Evolutionary conservation across 208 protist genomes (phyloP).

Genomic region (Blechomonas ayalai): DNA sequence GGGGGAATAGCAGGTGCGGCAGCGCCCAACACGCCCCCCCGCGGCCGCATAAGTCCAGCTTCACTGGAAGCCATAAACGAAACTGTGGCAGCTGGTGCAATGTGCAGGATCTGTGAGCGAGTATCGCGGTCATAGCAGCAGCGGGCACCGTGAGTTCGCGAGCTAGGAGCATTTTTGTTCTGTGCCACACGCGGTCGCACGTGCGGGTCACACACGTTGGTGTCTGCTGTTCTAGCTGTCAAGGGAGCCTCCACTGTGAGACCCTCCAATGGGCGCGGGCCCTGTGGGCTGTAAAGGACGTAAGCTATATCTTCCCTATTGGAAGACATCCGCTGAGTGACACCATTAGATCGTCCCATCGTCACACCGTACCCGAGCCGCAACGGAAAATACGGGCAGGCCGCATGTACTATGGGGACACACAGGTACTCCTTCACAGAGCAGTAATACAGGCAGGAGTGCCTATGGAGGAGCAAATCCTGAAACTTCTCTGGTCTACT

Average conservation of each 20-base stretch:
- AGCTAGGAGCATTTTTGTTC: too few relatives aligned
- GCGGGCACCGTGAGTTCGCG: conserved; percentile 7
- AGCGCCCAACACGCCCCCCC: neutral
- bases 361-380: neutral
- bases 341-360: neutral
- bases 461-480: neutral
- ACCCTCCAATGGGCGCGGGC: conserved; percentile 45
- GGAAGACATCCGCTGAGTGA: conserved; percentile 8
- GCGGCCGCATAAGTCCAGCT: neutral
- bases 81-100: conserved; percentile 29
- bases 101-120: conserved; percentile 67
- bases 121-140: conserved; percentile 60
- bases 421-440: too few relatives aligned
- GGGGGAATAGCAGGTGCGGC: neutral
- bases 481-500: too few relatives aligned
- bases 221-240: neutral
- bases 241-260: conserved; percentile 23
- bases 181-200: too few relatives aligned
- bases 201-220: too few relatives aligned
- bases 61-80: conserved; percentile 26
- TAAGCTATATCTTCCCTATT: conserved; percentile 14
- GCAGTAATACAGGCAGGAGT: neutral
- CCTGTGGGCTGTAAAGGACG: conserved; percentile 74
- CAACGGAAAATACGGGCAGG: too few relatives aligned
- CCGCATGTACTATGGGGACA: too few relatives aligned